Evolutionary conservation across 129 eudicot genomes (phyloP).

Genomic region (Pittosporum tobira): DNA sequence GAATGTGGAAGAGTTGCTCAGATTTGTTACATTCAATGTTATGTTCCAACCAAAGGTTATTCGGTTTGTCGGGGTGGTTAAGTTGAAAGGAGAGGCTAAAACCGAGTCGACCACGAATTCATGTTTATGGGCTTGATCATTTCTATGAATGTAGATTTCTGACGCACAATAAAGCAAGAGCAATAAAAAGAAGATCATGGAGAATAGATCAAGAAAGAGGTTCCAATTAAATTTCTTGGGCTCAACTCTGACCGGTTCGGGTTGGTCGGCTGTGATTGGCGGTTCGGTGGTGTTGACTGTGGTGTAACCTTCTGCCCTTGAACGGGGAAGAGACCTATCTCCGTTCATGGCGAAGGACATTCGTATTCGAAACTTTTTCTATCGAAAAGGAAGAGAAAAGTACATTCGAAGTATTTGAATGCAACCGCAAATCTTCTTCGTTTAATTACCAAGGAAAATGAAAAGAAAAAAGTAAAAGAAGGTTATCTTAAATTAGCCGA

Average conservation of each 20-base stretch:
- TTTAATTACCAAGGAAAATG: too few relatives aligned
- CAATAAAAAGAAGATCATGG: not conserved
- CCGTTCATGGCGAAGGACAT: slow-evolving; percentile 12
- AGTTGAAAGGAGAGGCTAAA: not conserved
- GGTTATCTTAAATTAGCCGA: too few relatives aligned
- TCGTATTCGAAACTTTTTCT: too few relatives aligned
- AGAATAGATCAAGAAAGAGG: slow-evolving; percentile 1
- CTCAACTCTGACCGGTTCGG: not conserved
- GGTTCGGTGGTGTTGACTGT: not conserved
- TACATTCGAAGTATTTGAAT: too few relatives aligned
- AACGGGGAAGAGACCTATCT: slow-evolving; percentile 3
- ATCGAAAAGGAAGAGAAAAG: too few relatives aligned
- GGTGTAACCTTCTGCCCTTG: slow-evolving; percentile 8
- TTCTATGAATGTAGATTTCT: slow-evolving; percentile 9
- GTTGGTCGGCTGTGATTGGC: not conserved
- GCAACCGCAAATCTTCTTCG: too few relatives aligned
- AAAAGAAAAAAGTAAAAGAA: too few relatives aligned
- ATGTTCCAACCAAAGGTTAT: slow-evolving; percentile 6
- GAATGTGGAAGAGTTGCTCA: not conserved
- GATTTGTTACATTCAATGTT: not conserved
- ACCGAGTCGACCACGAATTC: not conserved
- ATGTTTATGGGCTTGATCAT: slow-evolving; percentile 4
- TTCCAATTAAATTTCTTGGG: not conserved
- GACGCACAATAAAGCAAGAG: not conserved
- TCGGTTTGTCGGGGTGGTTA: not conserved